Evolutionary conservation across 106 monocot genomes (phyloP), one percentile per base, ranked within the genome.

Genomic region (Acorus calamus): DNA sequence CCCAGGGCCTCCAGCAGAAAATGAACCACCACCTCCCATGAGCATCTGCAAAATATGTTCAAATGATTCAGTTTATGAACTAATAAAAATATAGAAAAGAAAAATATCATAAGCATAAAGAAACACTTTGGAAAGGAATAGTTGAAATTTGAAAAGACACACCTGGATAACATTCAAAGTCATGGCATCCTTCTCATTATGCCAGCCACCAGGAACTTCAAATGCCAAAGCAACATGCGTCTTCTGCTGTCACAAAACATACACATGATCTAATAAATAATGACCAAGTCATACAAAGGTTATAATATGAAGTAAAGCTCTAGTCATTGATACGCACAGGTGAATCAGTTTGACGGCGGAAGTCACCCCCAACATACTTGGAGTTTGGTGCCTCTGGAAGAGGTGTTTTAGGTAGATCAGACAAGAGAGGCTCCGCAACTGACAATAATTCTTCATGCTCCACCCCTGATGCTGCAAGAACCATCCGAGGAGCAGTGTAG

Each of bases 161-260:
- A 89, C 89, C 85, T 89, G 89, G 75, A 89, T 79, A 50, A 89
- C 83, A 74, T 85, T 77, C 44, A 89, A 56, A 42, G 75, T 80
- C 74, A 85, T 80, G 10, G 82, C 80, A 51, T 85, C 85, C 46
- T 83, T 85, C 44, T 89, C 89, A 42, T 89, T 85, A 52, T 50
- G 79, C 89, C 89, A 89, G 5, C 89, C 89, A 72, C 89, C 85
- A 60, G 89, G 85, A 72, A 85, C 77, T 69, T 89, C 89, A 78
- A 89, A 89, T 28, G 85, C 85, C 41, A 89, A 57, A 14, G 89
- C 89, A 63, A 89, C 64, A 80, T 89, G 80, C 28, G 85, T 80
- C 4, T 67, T 79, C 89, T 85, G 77, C 71, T 65, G 3, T 5
- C n/a, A n/a, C 61, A 54, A 72, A 7, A 72, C 12, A 66, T 11